Conservation (phyloP, 768 basidiomycete species). For the Russula lepida region DNA sequence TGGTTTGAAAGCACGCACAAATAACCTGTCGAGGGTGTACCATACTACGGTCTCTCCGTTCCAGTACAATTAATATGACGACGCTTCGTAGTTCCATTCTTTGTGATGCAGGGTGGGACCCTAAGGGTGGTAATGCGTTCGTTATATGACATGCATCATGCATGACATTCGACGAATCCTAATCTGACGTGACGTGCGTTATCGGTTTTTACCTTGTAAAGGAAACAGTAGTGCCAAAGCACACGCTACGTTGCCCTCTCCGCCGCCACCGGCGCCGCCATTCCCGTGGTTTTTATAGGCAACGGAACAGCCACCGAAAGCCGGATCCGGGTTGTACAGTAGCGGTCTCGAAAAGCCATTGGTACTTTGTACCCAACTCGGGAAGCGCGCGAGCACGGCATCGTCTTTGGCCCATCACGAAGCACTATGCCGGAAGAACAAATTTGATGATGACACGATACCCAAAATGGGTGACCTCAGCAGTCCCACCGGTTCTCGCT, state of each 20-base stretch:
- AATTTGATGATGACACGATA: neutral
- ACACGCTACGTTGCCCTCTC: neutral
- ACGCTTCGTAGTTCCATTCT: neutral
- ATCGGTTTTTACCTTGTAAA: neutral
- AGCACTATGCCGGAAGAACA: neutral
- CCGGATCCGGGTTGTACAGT: neutral
- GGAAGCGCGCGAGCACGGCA: neutral
- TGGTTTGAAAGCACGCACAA: no score
- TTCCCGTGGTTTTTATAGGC: neutral
- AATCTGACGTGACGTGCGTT: neutral
- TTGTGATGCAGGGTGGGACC: neutral
- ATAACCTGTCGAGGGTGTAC: neutral
- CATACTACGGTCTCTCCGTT: neutral
- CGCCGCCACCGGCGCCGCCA: neutral
- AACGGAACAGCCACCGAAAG: neutral
- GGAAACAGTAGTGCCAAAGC: neutral
- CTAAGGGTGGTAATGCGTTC: neutral
- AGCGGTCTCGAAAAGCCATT: neutral
- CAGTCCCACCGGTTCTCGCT: neutral
- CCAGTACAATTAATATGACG: neutral
- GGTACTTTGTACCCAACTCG: neutral
- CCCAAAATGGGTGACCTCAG: neutral
- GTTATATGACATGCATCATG: neutral
- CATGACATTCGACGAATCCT: neutral
- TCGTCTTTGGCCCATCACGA: neutral